phyloP scores from a whole-genome alignment of 306 rosid species.

The Hippophae rhamnoides region DNA sequence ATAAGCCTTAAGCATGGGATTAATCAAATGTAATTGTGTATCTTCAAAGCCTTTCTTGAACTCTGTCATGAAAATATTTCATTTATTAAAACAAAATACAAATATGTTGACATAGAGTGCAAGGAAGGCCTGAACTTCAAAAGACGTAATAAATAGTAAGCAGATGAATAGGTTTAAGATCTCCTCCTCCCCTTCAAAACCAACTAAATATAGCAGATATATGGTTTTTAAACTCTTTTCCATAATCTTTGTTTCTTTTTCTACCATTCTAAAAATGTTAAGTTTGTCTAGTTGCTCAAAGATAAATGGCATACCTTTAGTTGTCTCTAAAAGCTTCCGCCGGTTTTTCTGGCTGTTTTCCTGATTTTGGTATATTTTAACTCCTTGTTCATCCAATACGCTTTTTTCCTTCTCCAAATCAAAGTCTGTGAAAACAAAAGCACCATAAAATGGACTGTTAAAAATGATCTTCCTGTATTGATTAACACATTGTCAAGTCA shows the following conservation, averaged over 20 bases:
- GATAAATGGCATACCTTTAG: conserved; percentile 48
- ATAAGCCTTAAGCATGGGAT: conserved; percentile 70
- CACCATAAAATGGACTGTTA: background rate
- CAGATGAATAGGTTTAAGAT: background rate
- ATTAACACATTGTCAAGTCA: background rate
- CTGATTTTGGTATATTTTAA: conserved; percentile 87
- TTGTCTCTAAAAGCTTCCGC: conserved; percentile 94
- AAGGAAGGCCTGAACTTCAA: no score
- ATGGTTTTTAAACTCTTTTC: background rate
- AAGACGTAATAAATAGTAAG: no score
- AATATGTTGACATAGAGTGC: background rate
- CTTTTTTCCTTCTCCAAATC: conserved; percentile 90
- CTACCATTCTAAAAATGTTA: background rate
- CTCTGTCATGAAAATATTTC: conserved; percentile 35
- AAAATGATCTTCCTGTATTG: background rate
- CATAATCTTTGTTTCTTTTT: background rate
- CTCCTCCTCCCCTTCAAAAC: background rate
- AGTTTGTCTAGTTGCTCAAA: background rate
- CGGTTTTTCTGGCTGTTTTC: conserved; percentile 96
- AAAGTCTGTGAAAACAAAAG: conserved; percentile 45
- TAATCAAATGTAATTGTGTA: conserved; percentile 68
- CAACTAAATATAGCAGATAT: background rate
- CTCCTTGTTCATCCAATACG: conserved; percentile 87
- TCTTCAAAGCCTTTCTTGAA: conserved; percentile 79
- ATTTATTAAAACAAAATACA: background rate